These are phyloP conservation scores for Darksidea phi DNA, from an alignment of 495 filamentous ascomycete genomes.

Conservation along the genomic window DNA sequence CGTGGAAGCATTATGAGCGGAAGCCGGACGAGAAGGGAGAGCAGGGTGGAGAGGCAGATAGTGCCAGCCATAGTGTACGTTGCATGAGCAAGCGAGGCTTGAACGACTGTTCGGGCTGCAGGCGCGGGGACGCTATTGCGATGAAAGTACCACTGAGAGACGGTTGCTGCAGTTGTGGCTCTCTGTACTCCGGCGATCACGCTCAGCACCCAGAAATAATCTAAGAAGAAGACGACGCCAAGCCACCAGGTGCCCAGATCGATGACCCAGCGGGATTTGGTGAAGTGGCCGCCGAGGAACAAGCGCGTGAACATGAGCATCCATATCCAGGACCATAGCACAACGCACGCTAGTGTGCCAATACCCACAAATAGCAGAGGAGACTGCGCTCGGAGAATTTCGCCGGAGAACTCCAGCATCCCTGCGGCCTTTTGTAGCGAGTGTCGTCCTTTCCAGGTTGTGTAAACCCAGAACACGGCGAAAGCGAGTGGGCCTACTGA, in stretches of 20 bases:
- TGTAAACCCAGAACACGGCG: slow-evolving; percentile 75
- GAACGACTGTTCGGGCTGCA: slow-evolving; percentile 72
- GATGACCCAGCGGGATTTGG: slow-evolving; percentile 65
- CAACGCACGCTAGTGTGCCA: slow-evolving; percentile 68
- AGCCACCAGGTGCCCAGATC: slow-evolving; percentile 88
- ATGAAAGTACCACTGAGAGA: slow-evolving; percentile 99
- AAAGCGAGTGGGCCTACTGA: slow-evolving; percentile 73
- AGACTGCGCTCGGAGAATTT: slow-evolving; percentile 81
- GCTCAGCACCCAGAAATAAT: slow-evolving; percentile 92
- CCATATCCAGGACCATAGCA: slow-evolving; percentile 93
- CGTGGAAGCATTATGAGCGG: slow-evolving; percentile 81
- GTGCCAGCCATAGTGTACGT: slow-evolving; percentile 87
- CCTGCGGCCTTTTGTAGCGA: slow-evolving; percentile 75
- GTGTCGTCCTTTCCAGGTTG: slow-evolving; percentile 74
- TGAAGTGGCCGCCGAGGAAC: slow-evolving; percentile 81
- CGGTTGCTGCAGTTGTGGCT: slow-evolving; percentile 87
- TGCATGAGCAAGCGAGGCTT: slow-evolving; percentile 76
- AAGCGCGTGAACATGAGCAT: slow-evolving; percentile 93
- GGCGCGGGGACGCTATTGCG: slow-evolving; percentile 76
- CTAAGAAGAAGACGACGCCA: slow-evolving; percentile 80
- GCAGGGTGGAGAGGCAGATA: slow-evolving; percentile 78
- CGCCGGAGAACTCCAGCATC: slow-evolving; percentile 86
- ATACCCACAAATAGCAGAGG: slow-evolving; percentile 81
- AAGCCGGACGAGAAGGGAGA: slow-evolving; percentile 77
- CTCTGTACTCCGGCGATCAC: slow-evolving; percentile 84